Evolutionary conservation across 1,284 basidiomycete species (phyloP).

Genomic region (Pseudomicrostroma phylloplanum): DNA sequence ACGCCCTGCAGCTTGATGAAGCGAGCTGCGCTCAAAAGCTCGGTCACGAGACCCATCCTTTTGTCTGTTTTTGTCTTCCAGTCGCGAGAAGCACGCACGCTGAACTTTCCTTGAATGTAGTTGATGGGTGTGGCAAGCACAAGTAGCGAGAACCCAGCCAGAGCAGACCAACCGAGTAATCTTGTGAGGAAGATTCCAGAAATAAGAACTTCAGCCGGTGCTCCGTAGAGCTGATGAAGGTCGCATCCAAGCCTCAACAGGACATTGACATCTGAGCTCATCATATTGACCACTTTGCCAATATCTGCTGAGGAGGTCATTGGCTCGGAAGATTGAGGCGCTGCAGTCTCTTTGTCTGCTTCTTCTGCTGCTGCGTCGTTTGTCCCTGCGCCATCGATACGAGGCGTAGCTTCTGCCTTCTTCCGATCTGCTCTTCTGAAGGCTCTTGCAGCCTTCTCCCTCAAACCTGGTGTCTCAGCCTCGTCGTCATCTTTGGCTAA

Average conservation of each 20-base stretch:
- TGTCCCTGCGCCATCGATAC: neutral
- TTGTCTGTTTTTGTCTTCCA: slow-evolving; percentile 69
- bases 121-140: slow-evolving; percentile 24
- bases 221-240: slow-evolving; percentile 58
- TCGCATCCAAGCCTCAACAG: slow-evolving; percentile 53
- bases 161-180: slow-evolving; percentile 28
- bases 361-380: slow-evolving; percentile 9
- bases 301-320: slow-evolving; percentile 47
- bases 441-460: neutral
- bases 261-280: slow-evolving; percentile 51
- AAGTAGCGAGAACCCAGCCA: slow-evolving; percentile 20
- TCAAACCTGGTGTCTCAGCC: slow-evolving; percentile 1
- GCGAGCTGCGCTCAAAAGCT: slow-evolving; percentile 65
- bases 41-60: slow-evolving; percentile 76
- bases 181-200: slow-evolving; percentile 27
- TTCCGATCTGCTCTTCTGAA: slow-evolving; percentile 11
- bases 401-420: slow-evolving; percentile 15
- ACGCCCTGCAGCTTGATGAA: slow-evolving; percentile 62
- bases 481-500: slow-evolving; percentile 3
- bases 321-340: neutral
- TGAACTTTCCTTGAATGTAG: slow-evolving; percentile 8
- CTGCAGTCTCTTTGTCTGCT: slow-evolving; percentile 8
- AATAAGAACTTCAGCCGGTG: slow-evolving; percentile 59
- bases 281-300: slow-evolving; percentile 56
- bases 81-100: slow-evolving; percentile 60